These are phyloP conservation scores for Phoma sp. DNA, from an alignment of 2,329 filamentous ascomycete genomes.

Conservation along the genomic window DNA sequence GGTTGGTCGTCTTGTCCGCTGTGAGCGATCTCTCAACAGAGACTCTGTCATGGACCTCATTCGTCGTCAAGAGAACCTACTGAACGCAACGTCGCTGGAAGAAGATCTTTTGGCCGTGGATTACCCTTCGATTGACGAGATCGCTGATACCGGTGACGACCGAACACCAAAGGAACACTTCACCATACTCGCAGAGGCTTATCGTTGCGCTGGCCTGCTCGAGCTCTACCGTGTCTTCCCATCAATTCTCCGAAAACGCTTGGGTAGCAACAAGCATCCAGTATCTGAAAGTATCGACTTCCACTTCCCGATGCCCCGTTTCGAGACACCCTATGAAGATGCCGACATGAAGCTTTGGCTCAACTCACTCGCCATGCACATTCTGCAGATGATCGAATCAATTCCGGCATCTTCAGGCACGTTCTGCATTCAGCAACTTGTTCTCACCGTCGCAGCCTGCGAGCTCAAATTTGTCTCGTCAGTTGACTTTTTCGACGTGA, in stretches of 20 bases:
- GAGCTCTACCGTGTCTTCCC: conserved; percentile 63
- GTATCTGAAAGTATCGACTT: conserved; percentile 35
- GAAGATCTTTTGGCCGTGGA: conserved; percentile 54
- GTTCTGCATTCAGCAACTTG: conserved; percentile 59
- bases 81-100: conserved; percentile 54
- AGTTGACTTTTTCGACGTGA: conserved; percentile 44
- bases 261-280: conserved; percentile 39
- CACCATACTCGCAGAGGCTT: conserved; percentile 59
- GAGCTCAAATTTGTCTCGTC: conserved; percentile 56
- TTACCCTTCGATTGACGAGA: conserved; percentile 55
- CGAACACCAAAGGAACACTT: conserved; percentile 61
- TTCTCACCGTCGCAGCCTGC: conserved; percentile 58
- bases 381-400: conserved; percentile 56
- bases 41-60: conserved; percentile 37
- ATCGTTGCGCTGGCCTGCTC: conserved; percentile 59
- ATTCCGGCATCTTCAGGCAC: conserved; percentile 61
- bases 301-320: conserved; percentile 41
- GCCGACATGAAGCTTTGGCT: conserved; percentile 52
- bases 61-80: conserved; percentile 42
- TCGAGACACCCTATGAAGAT: conserved; percentile 42
- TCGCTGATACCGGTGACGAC: conserved; percentile 59
- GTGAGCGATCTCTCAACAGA: conserved; percentile 41
- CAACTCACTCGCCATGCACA: conserved; percentile 59
- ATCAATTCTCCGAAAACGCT: conserved; percentile 54
- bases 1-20: conserved; percentile 53